Conservation (phyloP, 177 flowering plant species). For the Vitis hybrid region DNA sequence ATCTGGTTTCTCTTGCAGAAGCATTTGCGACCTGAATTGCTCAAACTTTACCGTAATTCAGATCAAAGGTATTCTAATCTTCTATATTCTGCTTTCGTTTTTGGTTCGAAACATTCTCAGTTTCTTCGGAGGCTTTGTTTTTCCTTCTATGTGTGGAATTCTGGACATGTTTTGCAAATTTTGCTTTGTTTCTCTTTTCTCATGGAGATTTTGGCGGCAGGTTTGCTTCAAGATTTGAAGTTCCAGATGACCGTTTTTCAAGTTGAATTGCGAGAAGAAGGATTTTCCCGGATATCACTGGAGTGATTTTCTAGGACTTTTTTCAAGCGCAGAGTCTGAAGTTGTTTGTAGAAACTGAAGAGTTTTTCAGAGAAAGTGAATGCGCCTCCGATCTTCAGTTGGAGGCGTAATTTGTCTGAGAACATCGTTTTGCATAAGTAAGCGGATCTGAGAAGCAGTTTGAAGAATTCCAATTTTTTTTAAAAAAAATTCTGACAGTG, state of each 20-base stretch:
- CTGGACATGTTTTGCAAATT: neutral
- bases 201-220: neutral
- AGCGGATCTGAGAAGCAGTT: constrained; percentile 14
- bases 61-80: constrained; percentile 9
- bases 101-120: neutral
- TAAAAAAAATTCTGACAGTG: neutral
- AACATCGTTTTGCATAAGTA: neutral
- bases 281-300: neutral
- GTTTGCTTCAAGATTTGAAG: neutral
- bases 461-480: neutral
- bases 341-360: neutral
- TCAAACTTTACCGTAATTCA: constrained; percentile 3
- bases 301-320: neutral
- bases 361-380: constrained; percentile 9
- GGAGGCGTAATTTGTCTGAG: constrained; percentile 19
- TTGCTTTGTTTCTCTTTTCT: neutral
- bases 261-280: neutral
- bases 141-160: neutral
- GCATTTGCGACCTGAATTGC: constrained; percentile 20
- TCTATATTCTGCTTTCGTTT: neutral
- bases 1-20: constrained; percentile 1
- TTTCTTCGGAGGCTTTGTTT: neutral
- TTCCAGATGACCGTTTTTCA: neutral
- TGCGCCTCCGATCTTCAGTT: constrained; percentile 42
- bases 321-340: neutral